Conservation (phyloP, 2,329 filamentous ascomycete species). For the Saccharata proteae region DNA sequence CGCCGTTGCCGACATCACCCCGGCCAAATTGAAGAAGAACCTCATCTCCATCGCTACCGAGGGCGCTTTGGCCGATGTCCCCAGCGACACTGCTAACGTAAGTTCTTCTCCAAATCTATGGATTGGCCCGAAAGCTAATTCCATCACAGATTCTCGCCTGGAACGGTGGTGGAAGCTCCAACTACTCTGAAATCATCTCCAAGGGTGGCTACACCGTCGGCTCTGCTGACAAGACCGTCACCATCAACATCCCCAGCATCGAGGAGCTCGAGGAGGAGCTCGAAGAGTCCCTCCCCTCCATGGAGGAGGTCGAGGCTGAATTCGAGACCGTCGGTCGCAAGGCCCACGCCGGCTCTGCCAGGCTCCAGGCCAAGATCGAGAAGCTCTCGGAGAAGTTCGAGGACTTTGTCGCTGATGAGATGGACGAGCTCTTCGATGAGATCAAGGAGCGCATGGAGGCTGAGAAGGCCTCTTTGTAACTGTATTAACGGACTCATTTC, state of each 20-base stretch:
- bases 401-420: constrained; percentile 36
- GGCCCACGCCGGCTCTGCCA: constrained; percentile 21
- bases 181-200: constrained; percentile 75
- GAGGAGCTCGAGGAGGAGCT: constrained; percentile 13
- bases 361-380: constrained; percentile 36
- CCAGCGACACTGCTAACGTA: constrained; percentile 73
- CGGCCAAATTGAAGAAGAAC: constrained; percentile 84
- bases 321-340: constrained; percentile 26
- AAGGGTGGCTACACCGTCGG: constrained; percentile 56
- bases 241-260: constrained; percentile 23
- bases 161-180: constrained; percentile 92
- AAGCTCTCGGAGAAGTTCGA: constrained; percentile 32
- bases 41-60: constrained; percentile 73
- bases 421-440: constrained; percentile 45
- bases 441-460: constrained; percentile 20
- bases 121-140: constrained; percentile 13
- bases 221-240: constrained; percentile 17
- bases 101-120: constrained; percentile 17
- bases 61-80: constrained; percentile 68
- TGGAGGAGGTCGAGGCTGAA: constrained; percentile 16
- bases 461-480: constrained; percentile 3
- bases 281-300: constrained; percentile 13
- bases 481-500: too few relatives aligned
- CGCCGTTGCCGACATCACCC: constrained; percentile 77
- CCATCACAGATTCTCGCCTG: constrained; percentile 64